Evolutionary conservation across 345 rosid species (phyloP).

Genomic region (Linum trigynum): DNA sequence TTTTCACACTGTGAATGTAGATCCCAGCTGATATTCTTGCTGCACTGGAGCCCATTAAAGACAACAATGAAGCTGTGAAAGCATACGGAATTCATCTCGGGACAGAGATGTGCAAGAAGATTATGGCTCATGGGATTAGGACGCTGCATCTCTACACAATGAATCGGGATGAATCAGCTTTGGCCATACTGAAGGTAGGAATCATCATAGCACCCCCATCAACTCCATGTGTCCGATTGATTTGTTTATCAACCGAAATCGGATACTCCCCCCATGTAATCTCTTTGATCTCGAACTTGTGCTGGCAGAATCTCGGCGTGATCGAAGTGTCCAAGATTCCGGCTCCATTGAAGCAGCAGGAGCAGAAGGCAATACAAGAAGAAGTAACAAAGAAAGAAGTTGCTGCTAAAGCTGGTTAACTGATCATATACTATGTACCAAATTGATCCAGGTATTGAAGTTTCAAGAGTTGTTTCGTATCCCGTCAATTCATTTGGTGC

Average conservation of each 20-base stretch:
- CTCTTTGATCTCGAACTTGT: slow-evolving; percentile 20
- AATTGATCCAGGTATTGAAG: too few species aligned
- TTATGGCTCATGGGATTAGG: slow-evolving; percentile 80
- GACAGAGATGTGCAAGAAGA: slow-evolving; percentile 94
- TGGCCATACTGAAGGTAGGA: slow-evolving; percentile 69
- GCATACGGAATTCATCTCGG: slow-evolving; percentile 90
- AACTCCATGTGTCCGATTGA: not conserved
- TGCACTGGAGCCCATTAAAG: slow-evolving; percentile 92
- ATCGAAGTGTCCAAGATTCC: slow-evolving; percentile 75
- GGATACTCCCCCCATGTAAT: too few species aligned
- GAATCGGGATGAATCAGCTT: slow-evolving; percentile 90
- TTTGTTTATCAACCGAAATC: not conserved
- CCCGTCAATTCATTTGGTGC: too few species aligned
- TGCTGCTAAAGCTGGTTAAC: too few species aligned
- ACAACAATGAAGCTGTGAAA: slow-evolving; percentile 93
- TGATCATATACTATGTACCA: too few species aligned
- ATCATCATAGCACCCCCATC: slow-evolving; percentile 3
- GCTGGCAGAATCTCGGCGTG: slow-evolving; percentile 76
- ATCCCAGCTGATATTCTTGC: slow-evolving; percentile 74
- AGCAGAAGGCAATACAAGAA: too few species aligned
- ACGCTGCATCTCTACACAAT: slow-evolving; percentile 83
- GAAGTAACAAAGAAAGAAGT: too few species aligned
- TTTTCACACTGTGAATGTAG: slow-evolving; percentile 25
- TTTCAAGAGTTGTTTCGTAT: too few species aligned
- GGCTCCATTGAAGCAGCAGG: too few species aligned